phyloP scores from a whole-genome alignment of 2,329 filamentous ascomycete genomes.

The Aureobasidium sp. region DNA sequence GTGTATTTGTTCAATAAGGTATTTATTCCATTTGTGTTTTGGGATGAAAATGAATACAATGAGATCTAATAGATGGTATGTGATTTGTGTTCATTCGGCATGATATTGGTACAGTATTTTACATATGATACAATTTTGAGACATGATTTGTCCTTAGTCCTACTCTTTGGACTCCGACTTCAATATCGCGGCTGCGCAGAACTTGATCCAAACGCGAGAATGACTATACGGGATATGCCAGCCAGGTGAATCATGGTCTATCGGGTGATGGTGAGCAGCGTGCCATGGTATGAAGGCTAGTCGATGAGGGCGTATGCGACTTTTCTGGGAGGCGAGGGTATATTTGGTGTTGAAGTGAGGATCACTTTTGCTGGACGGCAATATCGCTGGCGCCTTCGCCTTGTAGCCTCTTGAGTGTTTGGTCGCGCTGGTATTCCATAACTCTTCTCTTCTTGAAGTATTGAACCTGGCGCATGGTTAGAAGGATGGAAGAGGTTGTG shows the following conservation, averaged over 20 bases:
- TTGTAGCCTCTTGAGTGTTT: constrained; percentile 65
- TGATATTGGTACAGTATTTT: constrained; percentile 9
- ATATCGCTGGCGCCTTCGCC: constrained; percentile 33
- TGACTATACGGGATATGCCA: background rate
- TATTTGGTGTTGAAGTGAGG: background rate
- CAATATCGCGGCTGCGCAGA: background rate
- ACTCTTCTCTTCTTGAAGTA: constrained; percentile 98
- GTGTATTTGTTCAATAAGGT: too few relatives aligned
- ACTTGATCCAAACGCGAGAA: too few relatives aligned
- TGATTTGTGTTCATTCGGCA: background rate
- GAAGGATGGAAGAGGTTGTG: background rate
- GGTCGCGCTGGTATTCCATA: constrained; percentile 80
- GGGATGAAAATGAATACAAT: too few relatives aligned
- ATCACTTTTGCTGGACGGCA: background rate
- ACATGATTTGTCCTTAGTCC: background rate
- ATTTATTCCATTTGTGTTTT: too few relatives aligned
- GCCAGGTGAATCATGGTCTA: too few relatives aligned
- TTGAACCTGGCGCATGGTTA: constrained; percentile 57
- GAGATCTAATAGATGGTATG: too few relatives aligned
- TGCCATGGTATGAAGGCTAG: too few relatives aligned
- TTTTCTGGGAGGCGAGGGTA: background rate
- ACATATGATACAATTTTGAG: constrained; percentile 5
- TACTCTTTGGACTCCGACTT: background rate
- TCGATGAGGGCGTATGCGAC: background rate
- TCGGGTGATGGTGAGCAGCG: background rate